Base-by-base conservation (phyloP, 306 rosid species). In the Malus fusca region DNA sequence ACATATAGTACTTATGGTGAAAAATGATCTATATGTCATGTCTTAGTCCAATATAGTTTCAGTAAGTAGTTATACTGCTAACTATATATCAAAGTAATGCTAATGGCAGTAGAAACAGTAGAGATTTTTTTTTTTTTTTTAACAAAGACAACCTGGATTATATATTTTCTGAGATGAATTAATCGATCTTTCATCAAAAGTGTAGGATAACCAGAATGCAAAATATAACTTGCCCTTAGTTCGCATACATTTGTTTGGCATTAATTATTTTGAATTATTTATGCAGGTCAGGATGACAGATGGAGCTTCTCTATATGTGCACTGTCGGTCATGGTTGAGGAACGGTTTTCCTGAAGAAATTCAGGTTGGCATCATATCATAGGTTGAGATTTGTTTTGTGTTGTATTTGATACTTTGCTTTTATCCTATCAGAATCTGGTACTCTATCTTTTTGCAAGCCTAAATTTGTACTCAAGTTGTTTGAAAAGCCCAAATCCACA, bases 311-410 rank as follows among this genome's bases (percentile, higher is more conserved):
- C 85, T 94, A 26, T 94, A 91, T 83, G 89, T 90, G 19, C 94
- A 90, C 66, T 91, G 97, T 78, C 86, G 94, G 68, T 94, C 98
- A 37, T 94, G 98, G 98, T 67, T 91, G 86, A 87, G 84, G 81
- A 91, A 94, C 80, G 92, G 96, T 73, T 46, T 76, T 74, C 68
- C 76, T 59, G 98, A 91, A 76, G 91, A 88, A 79, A 80, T 53
- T 69, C 91, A 90, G 97, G 97, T 92, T 35, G 71, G 90, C 66
- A 9, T 48, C 8, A 48, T 48, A 48, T 48, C 55, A 48, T 48
- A 15, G 55, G 55, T 48, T 85, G 26, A 21, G 23, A 66, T 28
- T 52, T 71, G 55, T 22, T 35, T 37, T 75, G 22, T 42, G 37
- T 65, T 61, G 55, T 62, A 48, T 74, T n/a, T 25, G 48, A 65